Conservation (phyloP, 2,329 filamentous ascomycete genomes). For the Conoideocrella luteorostrata region DNA sequence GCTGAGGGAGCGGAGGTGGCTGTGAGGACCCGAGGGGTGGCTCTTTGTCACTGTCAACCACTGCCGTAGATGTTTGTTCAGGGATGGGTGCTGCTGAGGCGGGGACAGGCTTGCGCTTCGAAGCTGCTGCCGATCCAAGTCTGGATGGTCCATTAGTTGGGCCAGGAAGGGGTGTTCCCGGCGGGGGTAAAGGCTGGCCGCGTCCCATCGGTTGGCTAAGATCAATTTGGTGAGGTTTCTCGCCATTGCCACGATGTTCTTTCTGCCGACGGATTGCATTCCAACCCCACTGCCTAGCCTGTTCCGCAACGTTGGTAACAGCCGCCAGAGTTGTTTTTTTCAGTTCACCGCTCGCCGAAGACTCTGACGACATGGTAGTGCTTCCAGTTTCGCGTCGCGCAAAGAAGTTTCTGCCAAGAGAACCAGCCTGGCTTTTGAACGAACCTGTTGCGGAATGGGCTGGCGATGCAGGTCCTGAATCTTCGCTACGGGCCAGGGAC, state of each 20-base stretch:
- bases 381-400: constrained; percentile 31
- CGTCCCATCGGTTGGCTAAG: constrained; percentile 69
- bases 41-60: constrained; percentile 23
- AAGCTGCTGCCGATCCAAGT: constrained; percentile 49
- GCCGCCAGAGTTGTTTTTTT: constrained; percentile 49
- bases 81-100: constrained; percentile 38
- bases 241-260: constrained; percentile 30
- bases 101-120: constrained; percentile 60
- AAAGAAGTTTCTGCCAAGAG: constrained; percentile 34
- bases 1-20: constrained; percentile 43
- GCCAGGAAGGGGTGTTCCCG: constrained; percentile 67
- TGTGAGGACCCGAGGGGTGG: constrained; percentile 1
- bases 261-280: constrained; percentile 48
- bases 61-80: constrained; percentile 13
- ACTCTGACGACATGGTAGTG: constrained; percentile 28
- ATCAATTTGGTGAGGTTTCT: constrained; percentile 33
- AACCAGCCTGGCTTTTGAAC: constrained; percentile 33
- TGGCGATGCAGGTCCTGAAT: constrained; percentile 18
- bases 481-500: constrained; percentile 19
- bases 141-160: constrained; percentile 56
- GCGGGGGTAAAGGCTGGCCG: constrained; percentile 74
- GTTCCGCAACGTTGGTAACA: constrained; percentile 48
- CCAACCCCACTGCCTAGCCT: constrained; percentile 54
- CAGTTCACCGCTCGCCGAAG: constrained; percentile 26
- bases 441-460: constrained; percentile 30